Conservation (phyloP, 2,329 filamentous ascomycete species). For the Verticillium klebahnii region DNA sequence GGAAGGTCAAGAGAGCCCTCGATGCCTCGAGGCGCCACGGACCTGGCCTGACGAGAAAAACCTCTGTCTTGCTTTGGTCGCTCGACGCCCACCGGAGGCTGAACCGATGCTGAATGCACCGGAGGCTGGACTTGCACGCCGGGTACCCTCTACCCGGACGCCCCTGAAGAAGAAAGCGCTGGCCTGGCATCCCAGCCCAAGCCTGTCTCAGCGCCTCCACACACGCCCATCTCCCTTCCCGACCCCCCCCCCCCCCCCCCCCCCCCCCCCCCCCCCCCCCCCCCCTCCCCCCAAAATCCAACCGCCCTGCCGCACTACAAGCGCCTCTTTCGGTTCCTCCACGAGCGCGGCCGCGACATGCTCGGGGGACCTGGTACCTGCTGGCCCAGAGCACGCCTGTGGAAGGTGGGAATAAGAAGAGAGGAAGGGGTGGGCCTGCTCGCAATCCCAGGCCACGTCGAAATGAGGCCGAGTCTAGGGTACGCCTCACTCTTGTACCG, state of each 20-base stretch:
- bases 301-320: background rate
- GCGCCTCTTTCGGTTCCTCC: background rate
- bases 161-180: background rate
- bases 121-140: background rate
- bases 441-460: background rate
- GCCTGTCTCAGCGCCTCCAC: background rate
- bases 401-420: background rate
- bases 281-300: background rate
- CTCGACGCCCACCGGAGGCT: background rate
- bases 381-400: background rate
- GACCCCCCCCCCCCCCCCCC: background rate
- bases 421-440: background rate
- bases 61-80: background rate
- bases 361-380: background rate
- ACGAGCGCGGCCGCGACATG: background rate
- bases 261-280: background rate
- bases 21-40: background rate
- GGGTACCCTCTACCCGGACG: background rate
- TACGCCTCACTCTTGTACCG: constrained; percentile 1
- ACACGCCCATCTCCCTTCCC: background rate
- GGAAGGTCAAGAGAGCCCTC: background rate
- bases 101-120: background rate
- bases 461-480: constrained; percentile 1
- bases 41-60: background rate
- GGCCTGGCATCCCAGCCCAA: background rate